phyloP scores from a whole-genome alignment of 202 grass and related monocot species.

The Panicum hallii region DNA sequence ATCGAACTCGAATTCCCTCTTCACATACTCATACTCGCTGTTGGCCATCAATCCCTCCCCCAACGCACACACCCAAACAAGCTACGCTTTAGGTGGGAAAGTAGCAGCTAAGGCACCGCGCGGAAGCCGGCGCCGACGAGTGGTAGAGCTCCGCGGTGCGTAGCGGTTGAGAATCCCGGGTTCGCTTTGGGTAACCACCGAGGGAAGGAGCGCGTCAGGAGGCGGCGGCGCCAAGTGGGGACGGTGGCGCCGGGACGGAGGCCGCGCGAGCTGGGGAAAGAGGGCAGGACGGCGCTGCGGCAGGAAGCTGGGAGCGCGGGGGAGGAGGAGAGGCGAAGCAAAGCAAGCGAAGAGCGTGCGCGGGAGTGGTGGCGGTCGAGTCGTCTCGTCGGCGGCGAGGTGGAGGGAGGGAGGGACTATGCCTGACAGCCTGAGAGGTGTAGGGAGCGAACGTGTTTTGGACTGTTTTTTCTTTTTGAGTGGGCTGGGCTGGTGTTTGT shows the following conservation, averaged over 20 bases:
- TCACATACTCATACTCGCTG: constrained; percentile 90
- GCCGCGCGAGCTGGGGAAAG: background rate
- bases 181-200: background rate
- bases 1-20: constrained; percentile 71
- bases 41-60: constrained; percentile 59
- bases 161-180: background rate
- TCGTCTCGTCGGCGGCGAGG: background rate
- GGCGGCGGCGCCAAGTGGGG: background rate
- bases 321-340: background rate
- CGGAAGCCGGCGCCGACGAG: background rate
- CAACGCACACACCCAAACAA: background rate
- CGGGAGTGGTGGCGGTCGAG: background rate
- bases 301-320: background rate
- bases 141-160: background rate
- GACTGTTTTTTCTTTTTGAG: no score
- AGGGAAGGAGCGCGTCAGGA: background rate
- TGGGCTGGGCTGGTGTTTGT: background rate
- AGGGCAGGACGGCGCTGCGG: background rate
- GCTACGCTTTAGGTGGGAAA: background rate
- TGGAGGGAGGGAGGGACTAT: background rate
- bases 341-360: background rate
- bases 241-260: background rate
- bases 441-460: background rate
- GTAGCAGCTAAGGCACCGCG: background rate
- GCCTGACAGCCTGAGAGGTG: background rate